Evolutionary conservation across 2,329 filamentous ascomycete genomes (phyloP), one percentile per base, ranked within the genome.

Genomic region (Hortaea werneckii): DNA sequence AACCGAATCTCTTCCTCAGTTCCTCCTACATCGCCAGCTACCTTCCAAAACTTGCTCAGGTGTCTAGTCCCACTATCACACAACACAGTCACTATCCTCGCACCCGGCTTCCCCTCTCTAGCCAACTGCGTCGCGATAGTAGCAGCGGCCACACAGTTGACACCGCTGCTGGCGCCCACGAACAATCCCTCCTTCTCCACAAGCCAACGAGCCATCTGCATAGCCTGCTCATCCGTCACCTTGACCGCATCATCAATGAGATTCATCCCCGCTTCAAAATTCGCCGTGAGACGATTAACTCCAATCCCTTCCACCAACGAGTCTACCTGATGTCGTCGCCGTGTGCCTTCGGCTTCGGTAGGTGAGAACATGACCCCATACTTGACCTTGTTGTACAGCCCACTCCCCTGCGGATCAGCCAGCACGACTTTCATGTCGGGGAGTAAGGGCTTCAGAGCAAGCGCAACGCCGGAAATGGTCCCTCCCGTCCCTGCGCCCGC

Each of bases 101-200:
- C 72, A 5, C 70, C 74, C 29, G 73, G 75, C 34, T 30, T 39
- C 5, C 40, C 38, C 38, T 42, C 37, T 26, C 32, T 40, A 9
- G 50, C 55, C 10, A 89, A 67, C 37, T 71, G 69, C 61, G 81
- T 74, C 27, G 85, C 85, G 4, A 82, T 74, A 42, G 75, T 75
- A 7, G 85, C 81, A 20, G 86, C 84, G 4, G 85, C 87, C 37
- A 86, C 84, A 74, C 89, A 95, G 65, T 98, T 98, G 43, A 98
- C 90, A n/a, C 89, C 85, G 65, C 85, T 95, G 64, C 87, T 95
- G 64, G 89, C 95, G 6, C 92, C 94, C 37, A 89, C 75, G 59
- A 98, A 98, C 44, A 98, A 82, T 6, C 92, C 92, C 65, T 98
- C 92, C 52, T 89, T 84, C 68, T 96, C 89, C 6, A 95, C 90